These are phyloP conservation scores for Phytophthora boehmeriae DNA, from an alignment of 352 stramenopile species.

Conservation along the genomic window DNA sequence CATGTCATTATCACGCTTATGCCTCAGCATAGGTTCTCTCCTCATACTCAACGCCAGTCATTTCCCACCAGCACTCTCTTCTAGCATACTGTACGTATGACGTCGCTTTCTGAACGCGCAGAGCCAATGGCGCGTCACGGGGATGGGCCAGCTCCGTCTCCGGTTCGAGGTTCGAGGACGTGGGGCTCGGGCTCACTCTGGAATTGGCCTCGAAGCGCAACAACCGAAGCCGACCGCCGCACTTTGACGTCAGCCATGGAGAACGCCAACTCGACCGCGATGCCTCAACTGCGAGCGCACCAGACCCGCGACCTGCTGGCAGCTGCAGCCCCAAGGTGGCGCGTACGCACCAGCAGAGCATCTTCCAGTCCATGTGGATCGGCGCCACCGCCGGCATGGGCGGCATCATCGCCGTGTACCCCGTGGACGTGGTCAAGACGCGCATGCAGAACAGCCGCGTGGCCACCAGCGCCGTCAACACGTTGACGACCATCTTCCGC, in stretches of 20 bases:
- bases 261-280: constrained; percentile 18
- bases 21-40: neutral
- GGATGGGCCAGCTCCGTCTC: no score
- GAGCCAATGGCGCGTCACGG: constrained; percentile 19
- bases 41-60: no score
- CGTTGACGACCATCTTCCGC: constrained; percentile 64
- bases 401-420: constrained; percentile 84
- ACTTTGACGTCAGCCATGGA: constrained; percentile 37
- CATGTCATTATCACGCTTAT: constrained; percentile 23
- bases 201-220: constrained; percentile 24
- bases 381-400: constrained; percentile 79
- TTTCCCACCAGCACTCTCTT: no score
- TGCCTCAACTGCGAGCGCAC: constrained; percentile 34
- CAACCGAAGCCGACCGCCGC: no score
- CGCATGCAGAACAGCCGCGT: constrained; percentile 81
- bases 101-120: constrained; percentile 9
- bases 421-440: constrained; percentile 86
- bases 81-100: constrained; percentile 6
- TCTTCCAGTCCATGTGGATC: constrained; percentile 85
- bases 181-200: constrained; percentile 20
- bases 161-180: constrained; percentile 19
- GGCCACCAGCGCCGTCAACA: constrained; percentile 55
- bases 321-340: constrained; percentile 25
- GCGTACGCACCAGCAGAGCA: constrained; percentile 46
- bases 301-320: constrained; percentile 43